Conservation (phyloP, 2,329 filamentous ascomycete genomes). For the Capronia epimyces region DNA sequence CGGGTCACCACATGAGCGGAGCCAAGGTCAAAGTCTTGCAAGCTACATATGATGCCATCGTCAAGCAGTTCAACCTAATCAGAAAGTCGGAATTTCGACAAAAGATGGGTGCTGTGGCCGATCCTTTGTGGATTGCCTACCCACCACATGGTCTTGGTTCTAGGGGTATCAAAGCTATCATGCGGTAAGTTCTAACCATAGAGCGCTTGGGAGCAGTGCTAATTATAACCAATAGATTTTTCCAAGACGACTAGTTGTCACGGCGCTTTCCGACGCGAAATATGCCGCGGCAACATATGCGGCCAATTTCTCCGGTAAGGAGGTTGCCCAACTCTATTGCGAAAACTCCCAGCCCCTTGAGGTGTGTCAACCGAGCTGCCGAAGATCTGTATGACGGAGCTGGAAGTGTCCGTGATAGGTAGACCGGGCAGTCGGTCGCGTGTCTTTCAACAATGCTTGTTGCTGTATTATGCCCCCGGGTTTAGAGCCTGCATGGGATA, state of each 20-base stretch:
- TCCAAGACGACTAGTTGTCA: slow-evolving; percentile 17
- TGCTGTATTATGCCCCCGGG: not conserved
- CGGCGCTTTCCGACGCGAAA: not conserved
- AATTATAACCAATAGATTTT: slow-evolving; percentile 14
- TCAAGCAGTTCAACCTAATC: slow-evolving; percentile 73
- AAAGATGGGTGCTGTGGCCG: slow-evolving; percentile 80
- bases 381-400: not conserved
- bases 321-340: no score
- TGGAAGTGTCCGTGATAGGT: not conserved
- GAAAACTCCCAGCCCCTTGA: not conserved
- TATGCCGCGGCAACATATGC: not conserved
- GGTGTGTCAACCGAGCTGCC: not conserved
- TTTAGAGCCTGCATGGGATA: not conserved
- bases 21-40: slow-evolving; percentile 74
- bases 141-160: slow-evolving; percentile 79
- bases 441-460: not conserved
- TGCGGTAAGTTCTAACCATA: slow-evolving; percentile 20
- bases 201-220: not conserved
- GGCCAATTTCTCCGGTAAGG: not conserved
- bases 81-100: slow-evolving; percentile 84
- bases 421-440: not conserved
- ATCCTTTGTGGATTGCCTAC: slow-evolving; percentile 85
- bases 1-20: slow-evolving; percentile 76
- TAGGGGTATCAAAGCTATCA: slow-evolving; percentile 72
- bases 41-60: slow-evolving; percentile 74